Percentiles rank a stretch among this genome's conserved stretches.
These are phyloP conservation scores for Ogataea neopini DNA, from an alignment of 805 yeast species.

Conservation along the genomic window DNA sequence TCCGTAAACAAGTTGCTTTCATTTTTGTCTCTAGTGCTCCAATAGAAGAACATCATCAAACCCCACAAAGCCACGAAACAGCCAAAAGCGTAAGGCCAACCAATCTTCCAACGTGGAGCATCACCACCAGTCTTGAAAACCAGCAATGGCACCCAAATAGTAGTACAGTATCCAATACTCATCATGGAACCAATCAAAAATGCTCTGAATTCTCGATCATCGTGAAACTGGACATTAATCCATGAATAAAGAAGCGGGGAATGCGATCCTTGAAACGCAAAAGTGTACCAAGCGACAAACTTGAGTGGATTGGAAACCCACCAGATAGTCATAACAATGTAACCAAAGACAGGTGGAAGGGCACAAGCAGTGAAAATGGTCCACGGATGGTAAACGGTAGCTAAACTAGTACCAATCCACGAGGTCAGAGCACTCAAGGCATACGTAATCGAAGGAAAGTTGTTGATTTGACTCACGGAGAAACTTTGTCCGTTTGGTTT, in stretches of 20 bases:
- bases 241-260: conserved; percentile 6
- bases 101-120: conserved; percentile 9
- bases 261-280: conserved; percentile 3
- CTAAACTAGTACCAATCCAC: conserved; percentile 6
- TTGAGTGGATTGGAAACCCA: conserved; percentile 1
- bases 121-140: conserved; percentile 7
- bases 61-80: conserved; percentile 2
- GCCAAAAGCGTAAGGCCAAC: conserved; percentile 10
- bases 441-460: conserved; percentile 4
- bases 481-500: conserved; percentile 3
- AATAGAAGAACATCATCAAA: conserved; percentile 9
- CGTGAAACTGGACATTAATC: conserved; percentile 4
- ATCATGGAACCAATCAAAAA: conserved; percentile 7
- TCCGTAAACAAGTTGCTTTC: conserved; percentile 1
- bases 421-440: conserved; percentile 5
- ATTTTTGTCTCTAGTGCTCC: not conserved
- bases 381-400: conserved; percentile 7
- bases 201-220: conserved; percentile 4
- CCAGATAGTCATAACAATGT: conserved; percentile 5
- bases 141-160: conserved; percentile 3
- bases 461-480: conserved; percentile 2
- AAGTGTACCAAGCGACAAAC: conserved; percentile 5
- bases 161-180: conserved; percentile 6
- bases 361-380: conserved; percentile 1
- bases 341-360: conserved; percentile 1